Evolutionary conservation across 2,329 filamentous ascomycete species (phyloP).

Genomic region (Phaeosphaeriaceae sp.): DNA sequence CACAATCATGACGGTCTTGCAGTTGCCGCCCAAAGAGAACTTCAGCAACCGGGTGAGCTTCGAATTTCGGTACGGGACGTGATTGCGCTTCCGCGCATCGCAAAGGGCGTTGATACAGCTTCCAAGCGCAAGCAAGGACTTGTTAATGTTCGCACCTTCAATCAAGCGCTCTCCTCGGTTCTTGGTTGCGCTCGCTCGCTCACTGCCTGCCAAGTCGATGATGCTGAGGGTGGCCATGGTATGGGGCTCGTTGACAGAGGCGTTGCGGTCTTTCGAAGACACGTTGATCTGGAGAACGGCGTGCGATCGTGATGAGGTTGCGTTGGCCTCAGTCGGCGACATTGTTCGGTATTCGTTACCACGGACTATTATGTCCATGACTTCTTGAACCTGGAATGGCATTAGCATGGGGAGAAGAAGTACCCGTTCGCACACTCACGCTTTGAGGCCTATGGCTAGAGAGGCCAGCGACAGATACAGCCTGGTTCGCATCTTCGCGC

Average conservation of each 20-base stretch:
- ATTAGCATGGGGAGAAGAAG: constrained; percentile 26
- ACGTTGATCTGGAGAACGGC: constrained; percentile 97
- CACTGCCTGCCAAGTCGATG: constrained; percentile 95
- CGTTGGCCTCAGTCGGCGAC: constrained; percentile 95
- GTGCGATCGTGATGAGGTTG: constrained; percentile 95
- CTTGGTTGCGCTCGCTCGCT: constrained; percentile 94
- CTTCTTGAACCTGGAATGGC: constrained; percentile 67
- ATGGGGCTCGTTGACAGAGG: constrained; percentile 89
- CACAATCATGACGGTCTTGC: constrained; percentile 99
- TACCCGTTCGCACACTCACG: constrained; percentile 57
- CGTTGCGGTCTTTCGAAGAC: constrained; percentile 91
- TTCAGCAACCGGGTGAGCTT: constrained; percentile 95
- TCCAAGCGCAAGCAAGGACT: constrained; percentile 90
- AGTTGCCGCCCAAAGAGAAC: constrained; percentile 96
- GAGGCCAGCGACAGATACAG: constrained; percentile 87
- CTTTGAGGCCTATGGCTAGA: constrained; percentile 90
- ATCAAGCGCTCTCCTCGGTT: constrained; percentile 90
- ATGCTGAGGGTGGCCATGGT: constrained; percentile 99
- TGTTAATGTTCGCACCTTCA: constrained; percentile 99
- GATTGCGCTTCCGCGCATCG: constrained; percentile 87
- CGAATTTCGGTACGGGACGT: constrained; percentile 96
- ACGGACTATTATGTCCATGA: constrained; percentile 98
- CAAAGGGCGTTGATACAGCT: constrained; percentile 99
- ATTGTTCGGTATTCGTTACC: constrained; percentile 96
- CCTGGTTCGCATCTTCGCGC: constrained; percentile 91